Evolutionary conservation across 352 stramenopile genomes (phyloP), one percentile per base, ranked within the genome.

Genomic region (Hyaloperonospora brassicae): DNA sequence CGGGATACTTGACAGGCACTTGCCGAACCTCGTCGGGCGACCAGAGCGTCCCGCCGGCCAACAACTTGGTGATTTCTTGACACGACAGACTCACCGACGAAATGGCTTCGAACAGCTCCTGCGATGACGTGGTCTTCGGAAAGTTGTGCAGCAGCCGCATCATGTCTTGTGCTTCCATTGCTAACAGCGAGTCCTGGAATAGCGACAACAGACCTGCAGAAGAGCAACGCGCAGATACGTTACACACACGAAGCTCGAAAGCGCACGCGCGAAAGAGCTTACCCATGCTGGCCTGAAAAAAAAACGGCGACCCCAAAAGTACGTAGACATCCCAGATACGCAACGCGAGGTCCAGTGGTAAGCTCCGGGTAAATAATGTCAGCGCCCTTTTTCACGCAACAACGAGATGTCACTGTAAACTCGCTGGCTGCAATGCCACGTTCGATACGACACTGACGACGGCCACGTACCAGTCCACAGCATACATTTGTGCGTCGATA

Each of bases 251-350:
- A 30, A 17, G 17, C 17, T 17, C 6, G 2, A 44, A 22, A 22
- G n/a, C 39, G 34, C 11, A 24, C 7, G 39, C 3, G 8, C 17
- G 17, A 23, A 2, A 54, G 47, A 5, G 34, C 67, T 50, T 62
- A 91, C 83, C 84, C 62, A 93, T 84, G 62, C 79, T 89, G 6
- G 81, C 81, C 48, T 92, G 84, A 56, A 93, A 93, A 64, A 93
- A 92, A 61, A 92, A 93, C 14, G 81, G 69, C 41, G 84, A 87
- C 35, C 84, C 81, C 12, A 90, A 41, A 25, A 83, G 60, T 10
- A 93, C 78, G 51, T 89, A 93, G 62, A 81, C 85, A 61, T 93
- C 84, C 84, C 81, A 92, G 5, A 93, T 56, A 9, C 79, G 84
- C 55, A 93, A 57, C 2, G 83, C 84, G 10, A 92, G 51, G 34